Base-by-base conservation (phyloP, 164 flowering plant species). In the Buxus sempervirens region DNA sequence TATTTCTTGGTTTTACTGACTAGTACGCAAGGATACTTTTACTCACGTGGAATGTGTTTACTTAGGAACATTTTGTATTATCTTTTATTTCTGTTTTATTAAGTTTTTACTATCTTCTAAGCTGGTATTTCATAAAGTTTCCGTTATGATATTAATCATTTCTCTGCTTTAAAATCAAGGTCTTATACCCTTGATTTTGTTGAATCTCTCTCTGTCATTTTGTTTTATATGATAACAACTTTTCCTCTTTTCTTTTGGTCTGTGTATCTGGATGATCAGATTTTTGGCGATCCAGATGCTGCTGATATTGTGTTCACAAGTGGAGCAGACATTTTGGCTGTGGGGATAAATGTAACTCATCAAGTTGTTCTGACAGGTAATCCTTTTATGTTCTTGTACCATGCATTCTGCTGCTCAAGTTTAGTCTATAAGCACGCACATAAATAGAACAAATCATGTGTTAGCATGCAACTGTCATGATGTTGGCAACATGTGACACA, bases 271-370 rank as follows among this genome's bases (percentile, higher is more conserved):
- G 16, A 28, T 53, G 36, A 64, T 53, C 80, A 95, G 97, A 85
- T 90, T 58, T 86, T 85, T 82, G 93, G 96, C 14, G 98, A 95
- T 76, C 98, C 98, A 56, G 97, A 95, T 66, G 95, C 98, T 70
- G 98, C 97, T 51, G 98, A 95, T 78, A 73, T 90, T 75, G 98
- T 95, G 19, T 90, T 90, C 76, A 90, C 92, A 18, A 73, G 96
- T 72, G 98, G 98, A 67, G 97, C 96, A 25, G 91, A 95, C 70
- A 70, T 95, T 72, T 60, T 91, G 70, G 94, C 92, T 60, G 81
- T 91, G 41, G 98, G 98, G 23, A 78, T 95, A 54, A 95, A 95
- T 80, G 87, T 95, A 54, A 95, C 98, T 9, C 96, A 90, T 79
- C 97, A 95, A 84, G 94, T 95, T 69, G 70, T 90, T 68, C 60